Conservation (phyloP, 2,329 filamentous ascomycete genomes). For the Cladosporium oxysporum region DNA sequence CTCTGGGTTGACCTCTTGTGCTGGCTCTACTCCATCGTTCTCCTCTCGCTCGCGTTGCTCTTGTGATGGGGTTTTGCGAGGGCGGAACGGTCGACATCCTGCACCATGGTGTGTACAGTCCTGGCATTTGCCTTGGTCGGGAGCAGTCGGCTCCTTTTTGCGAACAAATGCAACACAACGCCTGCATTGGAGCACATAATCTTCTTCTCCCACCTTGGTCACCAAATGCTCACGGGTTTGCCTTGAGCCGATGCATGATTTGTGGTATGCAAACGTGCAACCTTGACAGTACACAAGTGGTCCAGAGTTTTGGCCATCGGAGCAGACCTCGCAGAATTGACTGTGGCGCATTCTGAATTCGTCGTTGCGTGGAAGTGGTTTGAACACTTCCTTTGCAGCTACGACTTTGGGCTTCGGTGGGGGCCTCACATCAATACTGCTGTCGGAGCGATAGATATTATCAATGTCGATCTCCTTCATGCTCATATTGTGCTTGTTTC, state of each 20-base stretch:
- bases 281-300: constrained; percentile 86
- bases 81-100: constrained; percentile 74
- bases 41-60: constrained; percentile 81
- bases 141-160: constrained; percentile 69
- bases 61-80: constrained; percentile 70
- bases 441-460: constrained; percentile 54
- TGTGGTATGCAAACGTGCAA: constrained; percentile 82
- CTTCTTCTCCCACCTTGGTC: constrained; percentile 74
- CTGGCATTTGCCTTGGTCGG: constrained; percentile 71
- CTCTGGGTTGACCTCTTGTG: constrained; percentile 61
- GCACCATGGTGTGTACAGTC: constrained; percentile 65
- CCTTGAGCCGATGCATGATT: constrained; percentile 74
- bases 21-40: constrained; percentile 75
- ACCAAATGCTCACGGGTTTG: constrained; percentile 79
- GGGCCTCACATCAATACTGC: constrained; percentile 34
- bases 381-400: constrained; percentile 71
- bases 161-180: constrained; percentile 71
- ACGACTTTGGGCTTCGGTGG: constrained; percentile 55
- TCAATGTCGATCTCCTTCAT: constrained; percentile 60
- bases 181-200: constrained; percentile 88
- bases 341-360: constrained; percentile 72
- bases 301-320: constrained; percentile 61
- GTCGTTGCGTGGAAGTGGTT: constrained; percentile 60
- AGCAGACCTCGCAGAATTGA: constrained; percentile 72
- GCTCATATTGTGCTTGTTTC: constrained; percentile 47